Evolutionary conservation across 352 stramenopile genomes (phyloP), one percentile per base, ranked within the genome.

Genomic region (Phytophthora fragariae): DNA sequence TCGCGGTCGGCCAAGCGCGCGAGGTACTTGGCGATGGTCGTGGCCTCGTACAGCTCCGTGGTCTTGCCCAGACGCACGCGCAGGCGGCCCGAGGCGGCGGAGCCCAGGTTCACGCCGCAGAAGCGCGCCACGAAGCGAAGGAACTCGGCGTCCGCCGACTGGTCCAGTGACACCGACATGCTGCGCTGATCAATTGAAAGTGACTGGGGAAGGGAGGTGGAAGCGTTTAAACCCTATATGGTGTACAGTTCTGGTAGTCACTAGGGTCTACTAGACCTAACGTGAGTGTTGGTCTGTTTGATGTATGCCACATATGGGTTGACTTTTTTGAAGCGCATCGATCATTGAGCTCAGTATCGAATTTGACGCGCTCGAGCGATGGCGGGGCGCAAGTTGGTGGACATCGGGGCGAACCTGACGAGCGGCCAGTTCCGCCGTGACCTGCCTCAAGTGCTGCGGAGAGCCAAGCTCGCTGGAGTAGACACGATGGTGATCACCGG

Each of bases 401-500:
- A 94, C 75, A 90, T 94, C 39, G 87, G 87, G 35, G 84, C 81
- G 15, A 94, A 94, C 68, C 58, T 94, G 33, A 89, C 82, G 21
- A 89, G 77, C 63, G 77, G 82, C 27, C 82, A 83, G 68, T 94
- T 92, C 79, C 83, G 81, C 24, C 76, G 78, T 9, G 97, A 99
- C 79, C 85, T 98, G 11, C 78, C 91, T 39, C 73, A 86, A 24
- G 93, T 99, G 52, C 76, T 99, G 19, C 79, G 91, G 35, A 88
- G 97, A 59, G 89, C 95, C 0, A 75, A 80, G 12, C 64, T 85
- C 3, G 82, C 81, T 8, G 85, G 89, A 4, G 82, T 99, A 5
- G 72, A 89, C 41, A 76, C 83, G 24, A 90, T 99, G 27, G 76
- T 99, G 31, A 69, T 97, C 54, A 98, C 97, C 10, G 92, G 92